Conservation (phyloP, 2,329 filamentous ascomycete species). For the Aspergillus arachidicola region DNA sequence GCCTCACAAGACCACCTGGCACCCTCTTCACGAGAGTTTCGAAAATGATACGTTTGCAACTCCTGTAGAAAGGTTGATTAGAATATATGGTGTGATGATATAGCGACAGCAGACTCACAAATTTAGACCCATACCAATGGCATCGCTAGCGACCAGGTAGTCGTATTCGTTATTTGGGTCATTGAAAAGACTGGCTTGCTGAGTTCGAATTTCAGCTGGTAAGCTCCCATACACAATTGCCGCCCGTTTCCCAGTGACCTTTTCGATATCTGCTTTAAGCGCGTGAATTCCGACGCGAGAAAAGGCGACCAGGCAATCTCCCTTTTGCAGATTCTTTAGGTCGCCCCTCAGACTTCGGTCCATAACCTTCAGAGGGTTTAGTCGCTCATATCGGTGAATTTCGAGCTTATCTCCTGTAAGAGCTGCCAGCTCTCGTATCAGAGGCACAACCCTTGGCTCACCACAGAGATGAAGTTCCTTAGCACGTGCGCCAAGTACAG, state of each 20-base stretch:
- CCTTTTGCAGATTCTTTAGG: constrained; percentile 73
- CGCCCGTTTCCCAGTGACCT: constrained; percentile 73
- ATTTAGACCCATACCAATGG: constrained; percentile 97
- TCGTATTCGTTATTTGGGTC: constrained; percentile 95
- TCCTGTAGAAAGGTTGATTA: constrained; percentile 44
- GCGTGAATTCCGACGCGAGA: constrained; percentile 79
- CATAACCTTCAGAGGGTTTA: constrained; percentile 75
- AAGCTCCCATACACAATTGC: constrained; percentile 92
- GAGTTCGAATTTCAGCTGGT: constrained; percentile 87
- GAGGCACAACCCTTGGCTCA: constrained; percentile 76
- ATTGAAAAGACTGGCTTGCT: constrained; percentile 92
- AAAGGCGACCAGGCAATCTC: constrained; percentile 88
- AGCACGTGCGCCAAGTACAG: constrained; percentile 81
- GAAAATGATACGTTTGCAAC: constrained; percentile 86
- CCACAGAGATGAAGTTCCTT: constrained; percentile 92
- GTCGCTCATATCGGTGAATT: constrained; percentile 79
- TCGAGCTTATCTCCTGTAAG: constrained; percentile 79
- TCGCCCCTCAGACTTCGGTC: constrained; percentile 63
- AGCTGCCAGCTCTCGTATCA: constrained; percentile 77
- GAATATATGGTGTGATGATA: neutral
- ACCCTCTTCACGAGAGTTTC: constrained; percentile 75
- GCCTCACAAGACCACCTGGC: constrained; percentile 57
- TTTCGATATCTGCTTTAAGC: constrained; percentile 77
- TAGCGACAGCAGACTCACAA: constrained; percentile 56
- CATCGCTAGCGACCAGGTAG: constrained; percentile 88